These are phyloP conservation scores for Spinacia oleracea DNA, from an alignment of 179 eudicot genomes.

Conservation along the genomic window DNA sequence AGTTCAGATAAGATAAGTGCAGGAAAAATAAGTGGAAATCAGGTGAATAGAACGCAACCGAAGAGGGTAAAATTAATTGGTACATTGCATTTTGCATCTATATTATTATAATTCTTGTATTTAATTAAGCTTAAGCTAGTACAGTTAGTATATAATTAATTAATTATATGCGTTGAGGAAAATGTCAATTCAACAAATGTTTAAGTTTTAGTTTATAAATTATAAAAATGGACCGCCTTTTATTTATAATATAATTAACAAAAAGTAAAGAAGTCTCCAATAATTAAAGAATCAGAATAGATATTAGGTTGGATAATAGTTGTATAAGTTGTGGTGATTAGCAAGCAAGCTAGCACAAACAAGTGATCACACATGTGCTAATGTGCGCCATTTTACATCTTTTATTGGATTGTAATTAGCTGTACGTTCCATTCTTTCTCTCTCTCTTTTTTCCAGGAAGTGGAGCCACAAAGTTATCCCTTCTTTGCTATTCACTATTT, in stretches of 20 bases:
- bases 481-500: constrained; percentile 24
- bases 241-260: background rate
- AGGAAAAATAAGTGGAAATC: too few species aligned
- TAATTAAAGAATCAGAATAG: constrained; percentile 13
- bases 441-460: constrained; percentile 9
- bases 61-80: background rate
- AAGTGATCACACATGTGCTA: constrained; percentile 33
- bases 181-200: constrained; percentile 28
- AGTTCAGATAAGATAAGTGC: too few species aligned
- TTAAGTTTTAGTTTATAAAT: too few species aligned
- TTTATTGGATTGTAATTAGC: constrained; percentile 34
- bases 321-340: constrained; percentile 25
- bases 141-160: too few species aligned
- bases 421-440: constrained; percentile 12
- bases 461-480: constrained; percentile 39
- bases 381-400: constrained; percentile 23
- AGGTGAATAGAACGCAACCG: too few species aligned
- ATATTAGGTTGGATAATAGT: background rate
- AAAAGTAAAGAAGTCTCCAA: constrained; percentile 11
- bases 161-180: background rate
- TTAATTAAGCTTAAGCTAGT: background rate
- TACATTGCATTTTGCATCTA: constrained; percentile 5
- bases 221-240: background rate
- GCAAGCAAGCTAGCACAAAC: constrained; percentile 29
- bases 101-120: too few species aligned